Percentiles rank a stretch among this genome's conserved stretches.
phyloP scores from a whole-genome alignment of 352 stramenopile genomes.

The Pythium brachiatum region DNA sequence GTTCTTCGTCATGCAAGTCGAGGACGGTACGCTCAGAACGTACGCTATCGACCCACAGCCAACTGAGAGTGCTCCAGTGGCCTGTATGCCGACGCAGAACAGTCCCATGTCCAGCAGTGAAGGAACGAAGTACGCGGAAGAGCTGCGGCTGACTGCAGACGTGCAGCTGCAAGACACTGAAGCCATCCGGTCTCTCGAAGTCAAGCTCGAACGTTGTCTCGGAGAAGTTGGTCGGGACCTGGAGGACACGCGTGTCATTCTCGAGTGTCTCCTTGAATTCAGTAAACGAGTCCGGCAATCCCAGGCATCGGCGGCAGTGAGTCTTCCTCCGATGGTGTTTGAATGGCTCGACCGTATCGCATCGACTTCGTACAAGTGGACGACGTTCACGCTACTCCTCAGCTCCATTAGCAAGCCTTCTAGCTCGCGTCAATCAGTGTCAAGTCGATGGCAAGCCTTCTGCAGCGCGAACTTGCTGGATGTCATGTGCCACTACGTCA shows the following conservation, averaged over 20 bases:
- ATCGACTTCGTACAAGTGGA: constrained; percentile 53
- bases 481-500: constrained; percentile 45
- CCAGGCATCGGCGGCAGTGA: not conserved
- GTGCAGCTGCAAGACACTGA: not conserved
- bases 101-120: not conserved
- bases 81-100: not conserved
- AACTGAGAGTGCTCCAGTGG: not conserved
- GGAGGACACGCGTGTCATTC: constrained; percentile 22
- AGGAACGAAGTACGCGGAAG: not conserved
- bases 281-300: constrained; percentile 15
- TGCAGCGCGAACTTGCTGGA: constrained; percentile 30
- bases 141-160: not conserved
- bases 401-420: constrained; percentile 19
- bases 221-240: constrained; percentile 18
- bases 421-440: constrained; percentile 11
- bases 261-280: constrained; percentile 25
- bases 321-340: not conserved
- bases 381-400: constrained; percentile 62
- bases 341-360: constrained; percentile 25
- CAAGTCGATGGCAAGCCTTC: constrained; percentile 38
- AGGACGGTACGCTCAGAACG: not conserved
- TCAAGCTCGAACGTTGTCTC: constrained; percentile 17
- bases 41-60: not conserved
- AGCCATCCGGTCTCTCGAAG: constrained; percentile 4
- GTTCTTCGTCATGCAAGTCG: constrained; percentile 1